Evolutionary conservation across 345 rosid species (phyloP).

Genomic region (Acer campestre): DNA sequence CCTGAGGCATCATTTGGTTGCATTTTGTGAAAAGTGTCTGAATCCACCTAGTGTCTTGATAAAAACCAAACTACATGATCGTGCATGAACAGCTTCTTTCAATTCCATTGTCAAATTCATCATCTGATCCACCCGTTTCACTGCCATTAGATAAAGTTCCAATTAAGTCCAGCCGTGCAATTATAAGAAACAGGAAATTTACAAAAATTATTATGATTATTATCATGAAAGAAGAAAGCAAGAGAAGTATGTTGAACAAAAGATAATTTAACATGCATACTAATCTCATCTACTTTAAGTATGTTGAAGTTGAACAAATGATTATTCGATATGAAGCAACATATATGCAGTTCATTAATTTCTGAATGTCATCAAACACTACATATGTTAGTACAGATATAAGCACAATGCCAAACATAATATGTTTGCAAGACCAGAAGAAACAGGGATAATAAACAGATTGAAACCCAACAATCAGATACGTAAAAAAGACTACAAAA

Average conservation of each 20-base stretch:
- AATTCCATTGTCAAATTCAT: constrained; percentile 51
- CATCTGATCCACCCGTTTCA: constrained; percentile 61
- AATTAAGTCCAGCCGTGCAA: constrained; percentile 25
- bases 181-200: neutral
- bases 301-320: no score
- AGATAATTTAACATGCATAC: neutral
- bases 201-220: neutral
- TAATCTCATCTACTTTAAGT: neutral
- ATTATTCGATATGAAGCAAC: neutral
- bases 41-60: neutral
- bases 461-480: neutral
- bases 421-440: neutral
- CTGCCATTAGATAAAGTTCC: constrained; percentile 40
- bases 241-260: neutral
- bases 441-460: neutral
- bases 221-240: neutral
- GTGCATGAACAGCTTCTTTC: constrained; percentile 63
- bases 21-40: neutral
- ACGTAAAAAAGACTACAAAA: neutral
- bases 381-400: neutral
- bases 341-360: neutral
- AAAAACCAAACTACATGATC: constrained; percentile 50
- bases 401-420: constrained; percentile 10
- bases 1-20: neutral
- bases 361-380: neutral